Base-by-base conservation (phyloP, 495 filamentous ascomycete species). In the Podospora pseudopauciseta region DNA sequence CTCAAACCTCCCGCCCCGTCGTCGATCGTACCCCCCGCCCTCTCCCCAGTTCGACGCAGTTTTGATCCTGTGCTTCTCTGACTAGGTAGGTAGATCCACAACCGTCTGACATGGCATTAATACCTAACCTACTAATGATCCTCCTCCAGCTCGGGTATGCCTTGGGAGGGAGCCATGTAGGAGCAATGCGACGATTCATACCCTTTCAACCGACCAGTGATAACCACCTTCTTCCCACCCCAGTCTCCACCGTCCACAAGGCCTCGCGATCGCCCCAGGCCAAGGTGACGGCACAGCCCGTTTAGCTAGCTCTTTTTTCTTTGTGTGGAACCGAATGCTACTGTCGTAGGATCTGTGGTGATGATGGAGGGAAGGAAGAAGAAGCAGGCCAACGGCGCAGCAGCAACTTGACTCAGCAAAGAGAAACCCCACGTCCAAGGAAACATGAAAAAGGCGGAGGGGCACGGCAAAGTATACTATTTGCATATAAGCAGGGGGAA, bases 371-470 rank as follows among this genome's bases (percentile, higher is more conserved):
- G 39, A 18, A 49, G 39, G 9, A 49, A 6, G 13, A 11, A 49
- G 13, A 59, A 59, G 56, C 56, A 59, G 26, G 19, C 56, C 56
- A 59, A 59, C 56, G 56, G 56, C 56, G 13, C 56, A 59, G 56
- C 56, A 59, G 26, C 56, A 26, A 49, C 13, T 18, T 0, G 39
- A 49, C 39, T 49, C 39, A 49, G 39, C 39, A 49, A 23, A 23
- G 39, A 13, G 9, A 13, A 13, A 49, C 39, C 39, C 39, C 39
- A 49, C 39, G 39, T 49, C 39, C 39, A 49, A 49, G 39, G 39
- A 32, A 32, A 7, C 11, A 49, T 49, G 6, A 6, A 6, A 1
- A 49, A 49, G 39, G 39, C 39, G 13, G 39, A 49, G 34, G 34
- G 34, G 34, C 34, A 39, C 34, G 34, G 34, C 34, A 39, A 39